These are phyloP conservation scores for Lactarius vividus DNA, from an alignment of 768 basidiomycete genomes.

Conservation along the genomic window DNA sequence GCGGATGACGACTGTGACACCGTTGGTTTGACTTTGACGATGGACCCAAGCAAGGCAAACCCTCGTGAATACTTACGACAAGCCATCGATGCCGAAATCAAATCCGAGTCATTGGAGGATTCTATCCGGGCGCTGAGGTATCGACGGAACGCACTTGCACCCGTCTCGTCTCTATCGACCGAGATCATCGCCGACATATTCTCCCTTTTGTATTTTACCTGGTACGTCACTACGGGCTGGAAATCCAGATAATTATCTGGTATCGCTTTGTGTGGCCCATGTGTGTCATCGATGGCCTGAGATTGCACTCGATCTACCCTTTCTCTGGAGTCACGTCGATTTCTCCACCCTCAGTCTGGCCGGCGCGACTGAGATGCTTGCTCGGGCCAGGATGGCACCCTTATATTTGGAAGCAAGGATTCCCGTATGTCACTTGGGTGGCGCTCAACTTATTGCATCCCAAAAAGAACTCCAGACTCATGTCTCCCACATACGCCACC, in stretches of 20 bases:
- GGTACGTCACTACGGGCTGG: not conserved
- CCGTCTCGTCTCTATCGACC: not conserved
- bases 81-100: not conserved
- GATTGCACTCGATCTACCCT: conserved; percentile 18
- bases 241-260: not conserved
- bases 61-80: not conserved
- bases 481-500: not conserved
- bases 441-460: not conserved
- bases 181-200: not conserved
- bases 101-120: not conserved
- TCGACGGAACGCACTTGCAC: not conserved
- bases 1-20: too few species aligned
- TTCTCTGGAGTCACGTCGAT: conserved; percentile 18
- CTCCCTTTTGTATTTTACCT: not conserved
- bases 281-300: conserved; percentile 25
- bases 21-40: not conserved
- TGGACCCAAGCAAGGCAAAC: not conserved
- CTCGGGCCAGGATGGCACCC: not conserved
- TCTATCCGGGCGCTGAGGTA: not conserved
- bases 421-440: not conserved
- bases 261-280: conserved; percentile 18
- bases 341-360: not conserved
- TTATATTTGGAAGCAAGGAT: not conserved
- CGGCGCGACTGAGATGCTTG: conserved; percentile 5
- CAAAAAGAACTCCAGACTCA: not conserved